Conservation (phyloP, 1,284 basidiomycete genomes). For the Tremellales sp. region DNA sequence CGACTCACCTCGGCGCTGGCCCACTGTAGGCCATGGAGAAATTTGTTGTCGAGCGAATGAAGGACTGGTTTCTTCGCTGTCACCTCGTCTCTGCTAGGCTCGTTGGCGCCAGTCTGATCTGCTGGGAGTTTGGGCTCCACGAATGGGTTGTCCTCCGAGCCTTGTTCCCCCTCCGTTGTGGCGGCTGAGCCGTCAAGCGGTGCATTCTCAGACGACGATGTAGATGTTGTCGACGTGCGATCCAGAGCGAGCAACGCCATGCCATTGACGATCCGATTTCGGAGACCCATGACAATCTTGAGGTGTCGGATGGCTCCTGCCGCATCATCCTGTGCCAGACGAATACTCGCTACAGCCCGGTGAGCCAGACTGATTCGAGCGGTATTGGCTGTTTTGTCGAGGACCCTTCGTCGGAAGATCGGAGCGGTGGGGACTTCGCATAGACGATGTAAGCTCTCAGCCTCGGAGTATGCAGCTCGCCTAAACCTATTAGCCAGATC, state of each 20-base stretch:
- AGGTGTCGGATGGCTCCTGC: constrained; percentile 59
- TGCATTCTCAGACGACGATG: too few relatives aligned
- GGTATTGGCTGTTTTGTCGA: too few relatives aligned
- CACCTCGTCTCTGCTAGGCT: constrained; percentile 34
- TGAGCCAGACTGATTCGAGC: background rate
- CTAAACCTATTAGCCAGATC: too few relatives aligned
- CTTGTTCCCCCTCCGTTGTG: background rate
- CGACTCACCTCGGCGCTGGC: constrained; percentile 58
- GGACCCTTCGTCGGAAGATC: background rate
- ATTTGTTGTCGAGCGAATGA: constrained; percentile 23
- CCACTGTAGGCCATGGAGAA: constrained; percentile 66
- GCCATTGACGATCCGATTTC: too few relatives aligned
- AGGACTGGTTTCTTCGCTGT: constrained; percentile 17
- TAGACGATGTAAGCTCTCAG: too few relatives aligned
- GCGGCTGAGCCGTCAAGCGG: too few relatives aligned
- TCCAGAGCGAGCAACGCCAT: too few relatives aligned
- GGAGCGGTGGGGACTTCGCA: background rate
- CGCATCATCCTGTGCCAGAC: constrained; percentile 59
- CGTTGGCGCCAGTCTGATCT: constrained; percentile 32
- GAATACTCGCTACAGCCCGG: background rate
- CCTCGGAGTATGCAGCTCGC: too few relatives aligned
- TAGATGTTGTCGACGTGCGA: too few relatives aligned
- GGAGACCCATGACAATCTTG: constrained; percentile 30
- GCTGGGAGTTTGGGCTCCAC: background rate
- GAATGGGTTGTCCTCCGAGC: background rate